Evolutionary conservation across 2,329 filamentous ascomycete species (phyloP).

Genomic region (Stagonosporopsis rhizophila): DNA sequence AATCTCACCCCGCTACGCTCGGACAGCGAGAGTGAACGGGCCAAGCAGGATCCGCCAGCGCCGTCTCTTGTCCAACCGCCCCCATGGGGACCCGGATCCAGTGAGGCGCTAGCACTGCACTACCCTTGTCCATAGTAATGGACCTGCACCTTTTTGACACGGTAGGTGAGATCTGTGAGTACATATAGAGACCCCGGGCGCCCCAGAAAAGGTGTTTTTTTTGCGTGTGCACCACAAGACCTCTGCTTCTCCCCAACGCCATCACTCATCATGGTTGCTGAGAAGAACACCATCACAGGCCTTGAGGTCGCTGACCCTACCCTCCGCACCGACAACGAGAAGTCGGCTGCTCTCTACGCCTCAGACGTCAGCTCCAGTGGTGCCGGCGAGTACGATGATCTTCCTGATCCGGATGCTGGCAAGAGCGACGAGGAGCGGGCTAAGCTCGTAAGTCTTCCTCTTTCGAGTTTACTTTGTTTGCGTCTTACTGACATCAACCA

Average conservation of each 20-base stretch:
- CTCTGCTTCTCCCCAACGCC: constrained; percentile 19
- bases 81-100: constrained; percentile 43
- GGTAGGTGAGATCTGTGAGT: constrained; percentile 25
- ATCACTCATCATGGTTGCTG: constrained; percentile 41
- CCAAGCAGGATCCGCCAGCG: constrained; percentile 38
- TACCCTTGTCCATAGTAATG: constrained; percentile 14
- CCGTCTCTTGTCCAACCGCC: constrained; percentile 42
- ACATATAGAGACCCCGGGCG: constrained; percentile 41
- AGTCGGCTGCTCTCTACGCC: constrained; percentile 28
- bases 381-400: constrained; percentile 40
- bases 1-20: constrained; percentile 35
- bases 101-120: constrained; percentile 21
- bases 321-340: constrained; percentile 29
- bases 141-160: constrained; percentile 10
- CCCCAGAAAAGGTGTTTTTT: constrained; percentile 11
- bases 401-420: constrained; percentile 45
- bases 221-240: constrained; percentile 24
- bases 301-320: constrained; percentile 22
- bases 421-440: constrained; percentile 46
- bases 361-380: constrained; percentile 32
- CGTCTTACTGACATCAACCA: constrained; percentile 27
- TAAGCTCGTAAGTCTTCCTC: constrained; percentile 35
- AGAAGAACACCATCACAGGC: constrained; percentile 29
- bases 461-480: background rate
- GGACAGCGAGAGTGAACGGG: constrained; percentile 29